Evolutionary conservation across 495 filamentous ascomycete genomes (phyloP).

Genomic region (Lasiosphaeria miniovina): DNA sequence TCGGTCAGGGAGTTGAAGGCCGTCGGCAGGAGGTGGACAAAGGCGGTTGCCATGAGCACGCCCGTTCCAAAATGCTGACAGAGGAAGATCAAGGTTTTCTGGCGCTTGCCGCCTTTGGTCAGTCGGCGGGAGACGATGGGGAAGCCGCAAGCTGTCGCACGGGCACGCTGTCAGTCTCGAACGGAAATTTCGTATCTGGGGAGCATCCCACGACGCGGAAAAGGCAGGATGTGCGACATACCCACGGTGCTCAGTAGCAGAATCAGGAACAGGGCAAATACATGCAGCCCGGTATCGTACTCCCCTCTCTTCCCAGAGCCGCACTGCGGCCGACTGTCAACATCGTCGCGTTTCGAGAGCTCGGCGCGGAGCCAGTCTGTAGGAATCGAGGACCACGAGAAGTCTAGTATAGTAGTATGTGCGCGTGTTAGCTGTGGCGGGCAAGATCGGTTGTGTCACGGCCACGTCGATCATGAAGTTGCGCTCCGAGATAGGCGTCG

Average conservation of each 20-base stretch:
- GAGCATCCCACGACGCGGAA: constrained; percentile 13
- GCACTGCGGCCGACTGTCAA: constrained; percentile 51
- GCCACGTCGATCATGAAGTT: too few relatives aligned
- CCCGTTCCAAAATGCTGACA: constrained; percentile 85
- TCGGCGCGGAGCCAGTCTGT: constrained; percentile 52
- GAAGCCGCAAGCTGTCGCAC: constrained; percentile 53
- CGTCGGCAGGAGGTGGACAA: constrained; percentile 80
- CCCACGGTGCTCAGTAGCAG: constrained; percentile 68
- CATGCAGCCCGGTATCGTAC: constrained; percentile 68
- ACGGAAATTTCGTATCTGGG: neutral
- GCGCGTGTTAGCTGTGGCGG: constrained; percentile 7
- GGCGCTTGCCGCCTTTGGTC: constrained; percentile 39
- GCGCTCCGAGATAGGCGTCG: too few relatives aligned
- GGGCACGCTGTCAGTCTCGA: neutral
- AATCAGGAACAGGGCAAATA: constrained; percentile 75
- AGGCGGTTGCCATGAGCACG: constrained; percentile 84
- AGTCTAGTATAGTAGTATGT: constrained; percentile 15
- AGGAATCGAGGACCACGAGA: constrained; percentile 47
- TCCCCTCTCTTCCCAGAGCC: constrained; percentile 57
- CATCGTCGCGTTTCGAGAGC: constrained; percentile 42
- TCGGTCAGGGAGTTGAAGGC: constrained; percentile 79
- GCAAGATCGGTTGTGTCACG: too few relatives aligned
- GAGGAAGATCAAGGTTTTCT: constrained; percentile 60
- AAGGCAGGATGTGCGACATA: constrained; percentile 34
- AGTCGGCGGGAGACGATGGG: constrained; percentile 54